Evolutionary conservation across 225 moss, liverwort and hornwort genomes (phyloP), one percentile per base, ranked within the genome.

Genomic region (Straminergon stramineum): DNA sequence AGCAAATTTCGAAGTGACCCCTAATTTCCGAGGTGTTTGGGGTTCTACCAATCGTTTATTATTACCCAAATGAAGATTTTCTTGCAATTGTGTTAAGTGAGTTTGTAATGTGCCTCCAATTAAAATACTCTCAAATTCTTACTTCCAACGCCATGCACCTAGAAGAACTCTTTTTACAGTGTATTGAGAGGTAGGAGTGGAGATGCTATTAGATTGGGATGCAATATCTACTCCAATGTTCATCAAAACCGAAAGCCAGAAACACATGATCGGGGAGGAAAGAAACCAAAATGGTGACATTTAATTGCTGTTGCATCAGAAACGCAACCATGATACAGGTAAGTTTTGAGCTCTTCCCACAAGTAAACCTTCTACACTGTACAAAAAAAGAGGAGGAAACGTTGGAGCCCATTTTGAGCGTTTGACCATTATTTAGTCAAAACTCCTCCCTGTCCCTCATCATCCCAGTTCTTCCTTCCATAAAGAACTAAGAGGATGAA

Each of bases 251-350:
- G 39, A 26, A 31, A 73, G 56, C 13, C 64, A 74, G 51, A 66
- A 53, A 60, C 60, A 27, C 73, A 16, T 37, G 14, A 27, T 67
- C 71, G 23, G 26, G 76, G 15, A 86, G 27, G 70, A 35, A 81
- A 81, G 43, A 81, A 43, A 60, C 60, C 81, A 61, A 75, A 31
- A 71, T 6, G 60, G 34, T 48, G 79, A 24, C 74, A 45, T 65
- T 45, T 9, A 32, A 11, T 55, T 69, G 68, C 31, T 79, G 57
- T 89, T 83, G 89, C 86, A 79, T 61, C 67, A 53, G 83, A 62
- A 69, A 88, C 27, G 64, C 84, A 84, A 77, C 82, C 77, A 91
- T 88, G 89, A 31, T 91, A 93, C 89, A 89, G 67, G 84, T 53
- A 39, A 80, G 63, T 80, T 82, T 58, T 84, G 45, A 84, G 89